A percentile compares a stretch with the other conserved stretches of the same genome.
These are phyloP conservation scores for Pseudogymnoascus sp. DNA, from an alignment of 2,329 filamentous ascomycete species.

Conservation along the genomic window DNA sequence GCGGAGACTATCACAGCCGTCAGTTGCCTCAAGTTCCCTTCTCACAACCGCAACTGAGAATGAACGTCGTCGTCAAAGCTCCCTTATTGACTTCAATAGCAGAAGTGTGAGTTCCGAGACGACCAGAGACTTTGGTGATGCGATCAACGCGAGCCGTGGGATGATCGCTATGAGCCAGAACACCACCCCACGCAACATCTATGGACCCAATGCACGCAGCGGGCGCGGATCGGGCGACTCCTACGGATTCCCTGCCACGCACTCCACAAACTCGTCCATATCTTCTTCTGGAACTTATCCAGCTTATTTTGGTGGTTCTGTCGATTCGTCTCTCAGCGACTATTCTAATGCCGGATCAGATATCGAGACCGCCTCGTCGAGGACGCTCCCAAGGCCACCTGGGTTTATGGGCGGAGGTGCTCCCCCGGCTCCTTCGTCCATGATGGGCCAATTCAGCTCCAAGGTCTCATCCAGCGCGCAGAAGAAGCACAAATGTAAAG, in stretches of 20 bases:
- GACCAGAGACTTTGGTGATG: constrained; percentile 70
- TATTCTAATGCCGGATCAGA: constrained; percentile 87
- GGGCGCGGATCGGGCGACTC: constrained; percentile 71
- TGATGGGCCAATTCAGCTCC: constrained; percentile 98
- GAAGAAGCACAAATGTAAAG: constrained; percentile 99
- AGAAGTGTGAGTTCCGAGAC: constrained; percentile 50
- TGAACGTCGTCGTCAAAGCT: constrained; percentile 44
- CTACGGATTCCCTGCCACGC: constrained; percentile 80
- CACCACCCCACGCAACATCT: constrained; percentile 84
- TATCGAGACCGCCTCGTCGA: constrained; percentile 60
- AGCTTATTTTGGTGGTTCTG: constrained; percentile 76
- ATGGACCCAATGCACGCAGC: constrained; percentile 54
- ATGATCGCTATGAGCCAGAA: constrained; percentile 97
- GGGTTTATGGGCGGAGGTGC: constrained; percentile 45
- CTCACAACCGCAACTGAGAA: constrained; percentile 26
- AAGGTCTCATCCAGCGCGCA: constrained; percentile 92
- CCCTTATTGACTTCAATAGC: constrained; percentile 55
- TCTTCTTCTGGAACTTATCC: constrained; percentile 76
- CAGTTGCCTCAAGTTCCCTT: constrained; percentile 51
- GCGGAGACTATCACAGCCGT: constrained; percentile 77
- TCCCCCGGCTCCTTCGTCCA: constrained; percentile 82
- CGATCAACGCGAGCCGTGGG: constrained; percentile 83
- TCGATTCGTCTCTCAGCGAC: constrained; percentile 78
- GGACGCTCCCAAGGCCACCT: constrained; percentile 21
- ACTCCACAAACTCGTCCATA: constrained; percentile 83